A percentile compares a stretch with the other conserved stretches of the same genome.
Evolutionary conservation across 257 asterid genomes (phyloP).

Genomic region (Verbascum thapsus): DNA sequence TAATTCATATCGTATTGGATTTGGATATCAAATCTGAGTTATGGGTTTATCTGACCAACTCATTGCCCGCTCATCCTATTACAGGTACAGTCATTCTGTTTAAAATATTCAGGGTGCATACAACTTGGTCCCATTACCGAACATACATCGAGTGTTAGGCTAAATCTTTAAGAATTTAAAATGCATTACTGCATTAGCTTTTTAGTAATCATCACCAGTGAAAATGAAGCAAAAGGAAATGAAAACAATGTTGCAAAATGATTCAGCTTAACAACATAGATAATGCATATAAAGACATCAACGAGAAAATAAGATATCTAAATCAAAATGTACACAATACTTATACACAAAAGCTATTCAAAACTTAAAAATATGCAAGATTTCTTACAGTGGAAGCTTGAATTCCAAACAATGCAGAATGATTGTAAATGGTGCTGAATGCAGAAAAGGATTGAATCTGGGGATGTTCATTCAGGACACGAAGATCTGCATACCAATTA

Average conservation of each 20-base stretch:
- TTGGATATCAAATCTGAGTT: not conserved
- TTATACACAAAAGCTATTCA: constrained; percentile 17
- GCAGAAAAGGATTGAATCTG: constrained; percentile 83
- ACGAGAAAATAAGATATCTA: not conserved
- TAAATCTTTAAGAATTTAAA: not conserved
- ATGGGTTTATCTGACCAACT: not conserved
- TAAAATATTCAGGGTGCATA: not conserved
- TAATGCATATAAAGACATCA: not conserved
- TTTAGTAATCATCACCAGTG: constrained; percentile 9
- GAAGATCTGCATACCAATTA: constrained; percentile 57
- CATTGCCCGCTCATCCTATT: not conserved
- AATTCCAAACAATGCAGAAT: constrained; percentile 82
- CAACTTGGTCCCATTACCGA: not conserved
- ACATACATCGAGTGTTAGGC: constrained; percentile 2
- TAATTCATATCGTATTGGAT: not conserved
- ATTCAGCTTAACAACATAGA: not conserved
- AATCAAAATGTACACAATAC: not conserved
- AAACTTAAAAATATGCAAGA: constrained; percentile 21
- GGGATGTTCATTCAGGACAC: constrained; percentile 78
- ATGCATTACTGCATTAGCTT: not conserved
- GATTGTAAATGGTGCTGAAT: constrained; percentile 75
- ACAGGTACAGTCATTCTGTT: not conserved
- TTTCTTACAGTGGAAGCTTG: constrained; percentile 80
- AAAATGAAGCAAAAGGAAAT: not conserved
- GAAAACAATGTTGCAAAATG: not conserved